Percentiles rank a stretch among this genome's conserved stretches.
These are phyloP conservation scores for Boletus coccyginus DNA, from an alignment of 768 basidiomycete genomes.

Conservation along the genomic window DNA sequence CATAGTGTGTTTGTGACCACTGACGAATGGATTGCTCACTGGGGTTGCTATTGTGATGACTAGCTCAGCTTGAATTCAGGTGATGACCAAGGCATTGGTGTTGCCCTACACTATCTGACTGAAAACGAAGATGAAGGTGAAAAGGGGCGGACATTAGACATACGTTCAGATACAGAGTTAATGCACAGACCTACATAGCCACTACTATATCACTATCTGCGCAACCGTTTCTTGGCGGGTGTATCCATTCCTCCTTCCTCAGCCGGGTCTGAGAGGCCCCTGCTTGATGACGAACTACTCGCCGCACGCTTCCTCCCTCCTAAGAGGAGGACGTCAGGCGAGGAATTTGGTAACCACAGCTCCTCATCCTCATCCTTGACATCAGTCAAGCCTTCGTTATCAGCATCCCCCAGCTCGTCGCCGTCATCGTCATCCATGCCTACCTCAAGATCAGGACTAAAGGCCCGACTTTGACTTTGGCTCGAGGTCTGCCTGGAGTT, in stretches of 20 bases:
- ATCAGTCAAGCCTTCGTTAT: constrained; percentile 1
- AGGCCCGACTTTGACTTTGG: constrained; percentile 9
- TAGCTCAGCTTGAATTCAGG: too few species aligned
- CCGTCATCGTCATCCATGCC: background rate
- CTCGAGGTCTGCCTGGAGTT: constrained; percentile 2
- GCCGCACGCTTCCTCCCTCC: constrained; percentile 23
- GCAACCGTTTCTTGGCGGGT: constrained; percentile 28
- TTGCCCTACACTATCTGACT: background rate
- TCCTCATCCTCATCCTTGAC: constrained; percentile 36
- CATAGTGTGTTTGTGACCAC: too few species aligned
- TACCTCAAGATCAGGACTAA: constrained; percentile 1
- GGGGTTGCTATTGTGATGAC: too few species aligned
- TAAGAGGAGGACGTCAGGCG: constrained; percentile 41
- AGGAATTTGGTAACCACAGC: constrained; percentile 39
- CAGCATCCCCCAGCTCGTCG: background rate
- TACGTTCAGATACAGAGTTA: too few species aligned
- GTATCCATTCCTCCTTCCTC: constrained; percentile 15
- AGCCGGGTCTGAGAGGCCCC: constrained; percentile 15
- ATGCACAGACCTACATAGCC: too few species aligned
- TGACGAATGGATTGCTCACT: too few species aligned
- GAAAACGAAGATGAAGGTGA: too few species aligned
- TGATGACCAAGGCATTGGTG: too few species aligned
- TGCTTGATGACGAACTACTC: constrained; percentile 27
- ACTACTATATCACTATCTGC: constrained; percentile 45
- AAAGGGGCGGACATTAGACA: too few species aligned